Evolutionary conservation across 306 rosid genomes (phyloP), one percentile per base, ranked within the genome.

Genomic region (Quercus glauca): DNA sequence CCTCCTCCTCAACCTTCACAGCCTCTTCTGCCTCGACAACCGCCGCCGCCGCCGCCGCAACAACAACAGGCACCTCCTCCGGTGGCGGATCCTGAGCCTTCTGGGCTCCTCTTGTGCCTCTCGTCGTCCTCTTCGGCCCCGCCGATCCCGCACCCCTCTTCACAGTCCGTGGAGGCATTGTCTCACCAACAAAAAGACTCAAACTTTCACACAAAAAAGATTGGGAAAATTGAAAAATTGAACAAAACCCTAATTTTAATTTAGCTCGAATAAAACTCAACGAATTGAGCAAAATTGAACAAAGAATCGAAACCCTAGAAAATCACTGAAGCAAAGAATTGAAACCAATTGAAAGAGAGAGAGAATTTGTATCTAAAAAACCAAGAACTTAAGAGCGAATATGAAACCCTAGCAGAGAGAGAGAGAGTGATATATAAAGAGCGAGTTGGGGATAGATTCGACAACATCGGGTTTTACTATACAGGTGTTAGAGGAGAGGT

Each of bases 121-220:
- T 85, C 9, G 86, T 83, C 4, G 90, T 88, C 84, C 93, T 89
- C 89, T 81, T 90, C 13, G 85, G 29, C 6, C 90, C 94, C n/a
- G 88, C 83, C 28, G 91, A 43, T 0, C 79, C 89, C 29, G 82
- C 85, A 5, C 99, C 98, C 82, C 99, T 84, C 90, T 93, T 95
- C 83, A 89, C 90, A 89, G 88, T 81, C 67, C 91, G 86, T 1
- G 98, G 99, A 73, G 99, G 99, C 99, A 95, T 95, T 55, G 14
- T 77, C 75, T 73, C 69, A 18, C 67, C 26, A 67, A 9, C 72
- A 35, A 67, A 35, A 67, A 67, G 21, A 37, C 43, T 61, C 21
- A 8, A 79, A 73, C 28, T 10, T 29, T 10, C 53, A 20, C 53
- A 8, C 0, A 41, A 41, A 8, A 41, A 74, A 19, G 4, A 13